Evolutionary conservation across 192 early-diverging fungal species (phyloP).

Genomic region (Linnemannia elongata): DNA sequence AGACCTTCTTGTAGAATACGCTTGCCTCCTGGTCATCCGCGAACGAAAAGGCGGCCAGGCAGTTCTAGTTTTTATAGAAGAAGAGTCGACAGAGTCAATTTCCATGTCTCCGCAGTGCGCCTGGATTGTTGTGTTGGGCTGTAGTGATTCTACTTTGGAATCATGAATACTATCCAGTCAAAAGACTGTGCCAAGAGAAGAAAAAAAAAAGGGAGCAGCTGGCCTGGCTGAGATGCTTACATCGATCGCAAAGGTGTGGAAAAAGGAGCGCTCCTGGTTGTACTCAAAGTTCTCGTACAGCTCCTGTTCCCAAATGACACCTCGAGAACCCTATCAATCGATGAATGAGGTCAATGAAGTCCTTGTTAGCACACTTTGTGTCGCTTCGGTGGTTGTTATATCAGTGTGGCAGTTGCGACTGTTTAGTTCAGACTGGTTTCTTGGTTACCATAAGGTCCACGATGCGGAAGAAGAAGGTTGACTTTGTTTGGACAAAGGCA

Average conservation of each 20-base stretch:
- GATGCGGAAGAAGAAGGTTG: constrained; percentile 78
- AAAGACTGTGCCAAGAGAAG: constrained; percentile 1
- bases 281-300: constrained; percentile 81
- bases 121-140: background rate
- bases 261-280: constrained; percentile 71
- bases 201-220: background rate
- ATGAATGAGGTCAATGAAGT: no score
- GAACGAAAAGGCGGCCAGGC: constrained; percentile 80
- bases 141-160: constrained; percentile 6
- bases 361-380: no score
- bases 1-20: constrained; percentile 75
- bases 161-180: background rate
- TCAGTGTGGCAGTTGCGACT: background rate
- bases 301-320: constrained; percentile 88
- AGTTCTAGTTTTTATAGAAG: constrained; percentile 54
- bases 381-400: no score
- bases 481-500: constrained; percentile 73
- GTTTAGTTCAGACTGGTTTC: background rate
- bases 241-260: constrained; percentile 80
- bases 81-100: constrained; percentile 9
- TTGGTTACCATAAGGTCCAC: constrained; percentile 70
- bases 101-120: background rate
- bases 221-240: constrained; percentile 44
- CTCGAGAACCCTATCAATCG: constrained; percentile 54
- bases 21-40: constrained; percentile 75